Conservation (phyloP, 768 basidiomycete species). For the Russula ochroleuca region DNA sequence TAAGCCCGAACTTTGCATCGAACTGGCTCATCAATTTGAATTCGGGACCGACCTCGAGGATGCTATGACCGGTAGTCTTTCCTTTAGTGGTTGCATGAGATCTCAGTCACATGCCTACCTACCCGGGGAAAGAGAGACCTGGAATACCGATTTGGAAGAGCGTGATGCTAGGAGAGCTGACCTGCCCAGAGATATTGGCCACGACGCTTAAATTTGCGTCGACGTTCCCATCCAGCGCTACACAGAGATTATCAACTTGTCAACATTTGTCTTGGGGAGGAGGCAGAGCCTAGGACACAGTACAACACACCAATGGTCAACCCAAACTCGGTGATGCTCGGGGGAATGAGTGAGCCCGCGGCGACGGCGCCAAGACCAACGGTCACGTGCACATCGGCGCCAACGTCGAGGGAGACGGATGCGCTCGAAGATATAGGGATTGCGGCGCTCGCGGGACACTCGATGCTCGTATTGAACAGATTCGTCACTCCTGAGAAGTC, state of each 20-base stretch:
- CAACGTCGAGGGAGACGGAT: conserved; percentile 9
- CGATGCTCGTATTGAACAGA: not conserved
- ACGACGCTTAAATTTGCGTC: not conserved
- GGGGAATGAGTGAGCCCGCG: conserved; percentile 16
- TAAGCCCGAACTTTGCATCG: not conserved
- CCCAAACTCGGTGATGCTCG: conserved; percentile 5
- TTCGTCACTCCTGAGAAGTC: not conserved
- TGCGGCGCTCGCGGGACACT: not conserved
- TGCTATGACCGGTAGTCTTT: not conserved
- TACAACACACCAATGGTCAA: conserved; percentile 8
- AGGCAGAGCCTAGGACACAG: not conserved
- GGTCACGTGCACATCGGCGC: not conserved
- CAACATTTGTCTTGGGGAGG: too few relatives aligned
- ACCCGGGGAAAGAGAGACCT: not conserved
- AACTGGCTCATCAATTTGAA: not conserved
- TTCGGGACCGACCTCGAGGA: conserved; percentile 1
- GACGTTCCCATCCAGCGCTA: not conserved
- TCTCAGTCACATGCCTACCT: not conserved
- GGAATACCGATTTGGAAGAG: conserved; percentile 1
- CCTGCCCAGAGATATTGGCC: not conserved
- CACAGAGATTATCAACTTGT: conserved; percentile 24
- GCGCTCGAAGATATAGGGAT: too few relatives aligned
- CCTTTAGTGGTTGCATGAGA: too few relatives aligned
- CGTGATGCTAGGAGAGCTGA: not conserved
- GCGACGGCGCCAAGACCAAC: conserved; percentile 13